Conservation (phyloP, 371 early-diverging fungal genomes). For the Mucor sp. region DNA sequence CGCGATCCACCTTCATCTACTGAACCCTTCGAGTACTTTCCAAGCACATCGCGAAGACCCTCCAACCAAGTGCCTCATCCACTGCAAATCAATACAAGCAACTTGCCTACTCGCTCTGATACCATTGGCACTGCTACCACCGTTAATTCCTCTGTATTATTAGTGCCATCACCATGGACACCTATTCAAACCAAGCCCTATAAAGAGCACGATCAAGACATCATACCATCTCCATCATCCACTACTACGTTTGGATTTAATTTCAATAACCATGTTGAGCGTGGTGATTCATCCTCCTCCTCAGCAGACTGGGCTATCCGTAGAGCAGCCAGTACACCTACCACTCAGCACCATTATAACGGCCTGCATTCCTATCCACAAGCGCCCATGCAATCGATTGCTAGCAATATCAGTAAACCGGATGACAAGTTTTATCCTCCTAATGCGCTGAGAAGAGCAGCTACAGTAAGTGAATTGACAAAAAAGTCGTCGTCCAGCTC, state of each 20-base stretch:
- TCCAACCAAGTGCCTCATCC: slow-evolving; percentile 3
- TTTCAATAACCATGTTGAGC: background rate
- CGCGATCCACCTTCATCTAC: slow-evolving; percentile 7
- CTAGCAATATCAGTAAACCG: slow-evolving; percentile 15
- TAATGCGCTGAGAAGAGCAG: slow-evolving; percentile 11
- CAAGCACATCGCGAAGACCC: background rate
- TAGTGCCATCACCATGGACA: slow-evolving; percentile 26
- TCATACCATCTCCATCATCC: background rate
- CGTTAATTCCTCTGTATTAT: slow-evolving; percentile 1
- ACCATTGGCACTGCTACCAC: slow-evolving; percentile 18
- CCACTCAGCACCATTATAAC: slow-evolving; percentile 4
- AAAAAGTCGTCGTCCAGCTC: background rate
- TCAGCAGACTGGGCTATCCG: slow-evolving; percentile 7
- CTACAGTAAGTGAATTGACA: slow-evolving; percentile 7
- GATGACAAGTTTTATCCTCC: slow-evolving; percentile 16
- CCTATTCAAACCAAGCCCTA: background rate
- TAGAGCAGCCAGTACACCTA: slow-evolving; percentile 19
- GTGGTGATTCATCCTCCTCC: background rate
- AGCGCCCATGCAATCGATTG: slow-evolving; percentile 14
- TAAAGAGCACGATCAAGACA: background rate
- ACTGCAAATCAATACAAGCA: slow-evolving; percentile 1
- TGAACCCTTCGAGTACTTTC: slow-evolving; percentile 11
- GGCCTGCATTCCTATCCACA: background rate
- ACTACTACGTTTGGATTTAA: slow-evolving; percentile 1
- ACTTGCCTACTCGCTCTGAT: slow-evolving; percentile 13